Evolutionary conservation across 441 rosid species (phyloP), one percentile per base, ranked within the genome.

Genomic region (Pelargonium australe): DNA sequence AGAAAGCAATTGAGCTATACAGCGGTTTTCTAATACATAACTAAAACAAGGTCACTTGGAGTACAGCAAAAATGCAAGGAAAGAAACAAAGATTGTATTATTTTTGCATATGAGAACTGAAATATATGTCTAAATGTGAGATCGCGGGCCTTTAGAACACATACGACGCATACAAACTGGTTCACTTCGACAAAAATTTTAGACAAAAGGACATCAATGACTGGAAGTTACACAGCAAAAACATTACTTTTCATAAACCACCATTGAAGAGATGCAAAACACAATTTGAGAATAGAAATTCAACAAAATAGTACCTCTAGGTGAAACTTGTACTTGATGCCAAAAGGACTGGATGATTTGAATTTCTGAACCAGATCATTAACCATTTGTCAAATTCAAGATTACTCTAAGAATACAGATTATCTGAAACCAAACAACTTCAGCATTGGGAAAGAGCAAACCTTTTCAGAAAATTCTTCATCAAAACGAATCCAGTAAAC

Each of bases 401-500:
- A 51, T 47, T 28, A 64, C 31, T 70, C 5, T 25, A n/a, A 53
- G 11, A 17, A 45, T 53, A 64, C 63, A 20, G 61, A 57, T 37
- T 44, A 0, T 65, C 25, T 19, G 51, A 28, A 44, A 47, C 53
- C 28, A 68, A 53, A 28, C 37, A 31, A 31, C 37, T 31, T 3
- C 37, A 31, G 37, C 37, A 31, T 31, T 31, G 61, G 28, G 65
- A 41, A 34, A 66, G 13, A 67, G 41, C 19, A 74, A 73, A 90
- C 97, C 91, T 95, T 95, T 67, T 85, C 85, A 67, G 96, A 75
- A 79, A 76, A 82, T 63, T 89, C 97, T 72, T 89, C 90, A 65
- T 89, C 99, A 77, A 95, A 95, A 41, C 76, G 83, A 83, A 95
- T 87, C 90, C 92, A 83, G 80, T 87, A 92, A 65, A 90, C 97